Percentiles rank a stretch among this genome's conserved stretches.
phyloP scores from a whole-genome alignment of 177 flowering plant species.

The Tripterygium wilfordii region DNA sequence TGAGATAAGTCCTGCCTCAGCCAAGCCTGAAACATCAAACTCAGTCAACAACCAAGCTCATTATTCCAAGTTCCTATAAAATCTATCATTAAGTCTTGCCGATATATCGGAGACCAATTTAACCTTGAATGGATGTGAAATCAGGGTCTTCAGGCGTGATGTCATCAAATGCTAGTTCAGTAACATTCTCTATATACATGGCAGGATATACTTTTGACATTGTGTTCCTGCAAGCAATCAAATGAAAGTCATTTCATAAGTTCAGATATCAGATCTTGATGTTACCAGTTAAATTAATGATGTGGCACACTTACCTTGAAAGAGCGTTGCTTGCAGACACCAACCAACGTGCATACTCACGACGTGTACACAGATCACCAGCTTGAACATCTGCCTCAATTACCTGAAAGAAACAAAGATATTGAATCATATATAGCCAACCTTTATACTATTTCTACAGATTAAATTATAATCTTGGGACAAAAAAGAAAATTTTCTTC shows the following conservation, averaged over 20 bases:
- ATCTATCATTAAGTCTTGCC: too few species aligned
- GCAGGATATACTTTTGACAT: slow-evolving; percentile 96
- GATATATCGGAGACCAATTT: slow-evolving; percentile 3
- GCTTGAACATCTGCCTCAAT: slow-evolving; percentile 83
- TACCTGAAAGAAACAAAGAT: slow-evolving; percentile 42
- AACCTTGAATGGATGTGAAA: slow-evolving; percentile 93
- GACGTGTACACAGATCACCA: slow-evolving; percentile 83
- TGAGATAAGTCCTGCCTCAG: slow-evolving; percentile 97
- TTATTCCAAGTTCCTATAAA: too few species aligned
- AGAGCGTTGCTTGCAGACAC: slow-evolving; percentile 86
- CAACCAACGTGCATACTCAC: slow-evolving; percentile 98
- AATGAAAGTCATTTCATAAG: neutral
- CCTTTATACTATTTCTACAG: neutral
- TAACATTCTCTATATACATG: slow-evolving; percentile 89
- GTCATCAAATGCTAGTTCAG: slow-evolving; percentile 98
- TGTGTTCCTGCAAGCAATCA: slow-evolving; percentile 45
- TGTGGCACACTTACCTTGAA: slow-evolving; percentile 68
- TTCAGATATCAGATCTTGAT: neutral
- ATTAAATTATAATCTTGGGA: too few species aligned
- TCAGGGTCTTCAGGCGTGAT: slow-evolving; percentile 93
- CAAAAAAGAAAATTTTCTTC: too few species aligned
- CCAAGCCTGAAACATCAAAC: slow-evolving; percentile 65
- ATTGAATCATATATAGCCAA: neutral
- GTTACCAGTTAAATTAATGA: too few species aligned
- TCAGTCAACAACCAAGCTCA: slow-evolving; percentile 1